These are phyloP conservation scores for Metarhizium guizhouense DNA, from an alignment of 2,329 filamentous ascomycete species.

Conservation along the genomic window DNA sequence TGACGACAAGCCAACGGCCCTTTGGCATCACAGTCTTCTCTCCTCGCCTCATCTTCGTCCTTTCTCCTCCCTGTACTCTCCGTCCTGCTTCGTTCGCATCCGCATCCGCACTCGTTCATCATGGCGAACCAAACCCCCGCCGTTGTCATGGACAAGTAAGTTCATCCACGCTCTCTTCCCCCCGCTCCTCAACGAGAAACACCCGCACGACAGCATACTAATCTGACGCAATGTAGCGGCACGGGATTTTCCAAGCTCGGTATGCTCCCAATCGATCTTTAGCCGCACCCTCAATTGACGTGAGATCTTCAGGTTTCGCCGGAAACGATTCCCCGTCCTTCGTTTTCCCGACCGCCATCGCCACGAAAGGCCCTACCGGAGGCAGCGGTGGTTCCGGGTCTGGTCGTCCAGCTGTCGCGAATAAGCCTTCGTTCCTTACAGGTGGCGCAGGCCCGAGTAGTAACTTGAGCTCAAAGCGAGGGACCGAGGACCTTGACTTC, in stretches of 20 bases:
- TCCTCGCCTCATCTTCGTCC: slow-evolving; percentile 5
- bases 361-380: slow-evolving; percentile 73
- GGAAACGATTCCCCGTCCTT: slow-evolving; percentile 99
- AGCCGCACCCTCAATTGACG: slow-evolving; percentile 15
- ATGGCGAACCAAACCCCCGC: slow-evolving; percentile 99
- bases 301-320: slow-evolving; percentile 65
- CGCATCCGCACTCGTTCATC: slow-evolving; percentile 17
- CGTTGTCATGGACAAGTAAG: slow-evolving; percentile 99
- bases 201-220: slow-evolving; percentile 18
- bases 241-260: slow-evolving; percentile 99
- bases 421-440: slow-evolving; percentile 92
- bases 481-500: slow-evolving; percentile 95
- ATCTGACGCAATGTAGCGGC: slow-evolving; percentile 56
- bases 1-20: slow-evolving; percentile 9
- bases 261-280: slow-evolving; percentile 32
- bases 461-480: slow-evolving; percentile 82
- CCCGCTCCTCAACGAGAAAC: slow-evolving; percentile 17
- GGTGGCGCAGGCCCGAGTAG: slow-evolving; percentile 69
- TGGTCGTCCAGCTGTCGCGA: slow-evolving; percentile 80
- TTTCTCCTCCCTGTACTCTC: background rate
- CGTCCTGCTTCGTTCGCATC: slow-evolving; percentile 10
- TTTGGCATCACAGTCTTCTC: slow-evolving; percentile 1
- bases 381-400: slow-evolving; percentile 70
- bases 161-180: slow-evolving; percentile 37
- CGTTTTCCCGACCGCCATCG: slow-evolving; percentile 97